Evolutionary conservation across 495 filamentous ascomycete genomes (phyloP).

Genomic region (Aspergillus incahuasiensis): DNA sequence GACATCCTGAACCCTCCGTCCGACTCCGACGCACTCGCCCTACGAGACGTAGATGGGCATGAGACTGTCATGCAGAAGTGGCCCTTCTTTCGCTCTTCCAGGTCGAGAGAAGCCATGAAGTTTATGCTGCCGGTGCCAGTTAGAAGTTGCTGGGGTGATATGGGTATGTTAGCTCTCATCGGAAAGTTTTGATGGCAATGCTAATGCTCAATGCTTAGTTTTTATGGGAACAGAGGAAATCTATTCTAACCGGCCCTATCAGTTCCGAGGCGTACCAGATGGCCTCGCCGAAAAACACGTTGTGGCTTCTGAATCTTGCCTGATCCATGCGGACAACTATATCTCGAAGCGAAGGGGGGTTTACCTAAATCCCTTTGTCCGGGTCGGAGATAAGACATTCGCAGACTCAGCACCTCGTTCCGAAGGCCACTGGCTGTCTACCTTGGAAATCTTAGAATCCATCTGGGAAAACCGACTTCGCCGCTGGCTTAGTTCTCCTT

Average conservation of each 20-base stretch:
- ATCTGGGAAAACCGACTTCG: slow-evolving; percentile 57
- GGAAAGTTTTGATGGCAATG: not conserved
- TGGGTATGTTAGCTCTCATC: slow-evolving; percentile 37
- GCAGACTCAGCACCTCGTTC: slow-evolving; percentile 55
- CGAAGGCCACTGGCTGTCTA: slow-evolving; percentile 35
- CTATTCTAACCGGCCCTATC: slow-evolving; percentile 28
- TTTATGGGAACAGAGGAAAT: slow-evolving; percentile 58
- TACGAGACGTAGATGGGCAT: slow-evolving; percentile 64
- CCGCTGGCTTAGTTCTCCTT: slow-evolving; percentile 37
- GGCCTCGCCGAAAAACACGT: slow-evolving; percentile 62
- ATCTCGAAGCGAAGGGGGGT: slow-evolving; percentile 53
- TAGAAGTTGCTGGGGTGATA: slow-evolving; percentile 79
- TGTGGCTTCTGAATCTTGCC: slow-evolving; percentile 78
- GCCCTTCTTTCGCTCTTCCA: slow-evolving; percentile 68
- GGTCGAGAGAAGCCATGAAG: slow-evolving; percentile 55
- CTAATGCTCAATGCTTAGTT: slow-evolving; percentile 25
- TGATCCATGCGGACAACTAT: slow-evolving; percentile 73
- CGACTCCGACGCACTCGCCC: slow-evolving; percentile 83
- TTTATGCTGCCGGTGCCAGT: slow-evolving; percentile 59
- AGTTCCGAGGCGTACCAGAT: slow-evolving; percentile 70
- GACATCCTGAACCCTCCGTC: slow-evolving; percentile 65
- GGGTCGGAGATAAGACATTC: slow-evolving; percentile 61
- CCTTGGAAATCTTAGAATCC: slow-evolving; percentile 31
- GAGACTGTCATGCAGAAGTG: slow-evolving; percentile 61
- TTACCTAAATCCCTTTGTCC: slow-evolving; percentile 72